Evolutionary conservation across 805 yeast genomes (phyloP).

Genomic region (Debaryomyces tyrocola): DNA sequence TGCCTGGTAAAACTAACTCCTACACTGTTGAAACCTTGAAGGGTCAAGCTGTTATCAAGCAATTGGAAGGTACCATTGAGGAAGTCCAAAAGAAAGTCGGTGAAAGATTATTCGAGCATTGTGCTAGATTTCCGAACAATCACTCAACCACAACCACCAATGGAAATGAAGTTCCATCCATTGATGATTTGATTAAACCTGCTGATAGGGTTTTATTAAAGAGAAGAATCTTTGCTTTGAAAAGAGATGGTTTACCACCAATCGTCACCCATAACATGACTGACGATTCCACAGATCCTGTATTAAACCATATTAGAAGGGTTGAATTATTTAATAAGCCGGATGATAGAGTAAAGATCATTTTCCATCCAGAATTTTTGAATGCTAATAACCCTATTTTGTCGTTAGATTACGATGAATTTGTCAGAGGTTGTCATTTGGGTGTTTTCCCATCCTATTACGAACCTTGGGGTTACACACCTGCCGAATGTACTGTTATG

Average conservation of each 20-base stretch:
- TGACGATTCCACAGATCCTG: slow-evolving; percentile 89
- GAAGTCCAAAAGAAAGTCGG: slow-evolving; percentile 89
- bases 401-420: slow-evolving; percentile 93
- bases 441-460: slow-evolving; percentile 98
- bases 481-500: slow-evolving; percentile 99
- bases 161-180: slow-evolving; percentile 68
- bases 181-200: slow-evolving; percentile 81
- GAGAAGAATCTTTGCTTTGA: slow-evolving; percentile 89
- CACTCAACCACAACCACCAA: slow-evolving; percentile 39
- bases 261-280: slow-evolving; percentile 96
- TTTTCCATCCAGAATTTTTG: slow-evolving; percentile 96
- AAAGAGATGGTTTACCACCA: slow-evolving; percentile 88
- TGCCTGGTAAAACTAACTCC: slow-evolving; percentile 95
- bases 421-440: slow-evolving; percentile 95
- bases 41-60: slow-evolving; percentile 94
- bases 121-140: slow-evolving; percentile 62
- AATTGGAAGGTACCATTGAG: slow-evolving; percentile 81
- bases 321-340: slow-evolving; percentile 89
- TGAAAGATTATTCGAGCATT: slow-evolving; percentile 83
- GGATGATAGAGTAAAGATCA: slow-evolving; percentile 88
- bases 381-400: slow-evolving; percentile 93
- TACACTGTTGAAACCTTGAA: slow-evolving; percentile 93
- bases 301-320: slow-evolving; percentile 85
- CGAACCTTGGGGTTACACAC: slow-evolving; percentile 99
- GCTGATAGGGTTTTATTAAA: slow-evolving; percentile 87